These are phyloP conservation scores for Amanita subjunquillea DNA, from an alignment of 768 basidiomycete species.

Conservation along the genomic window DNA sequence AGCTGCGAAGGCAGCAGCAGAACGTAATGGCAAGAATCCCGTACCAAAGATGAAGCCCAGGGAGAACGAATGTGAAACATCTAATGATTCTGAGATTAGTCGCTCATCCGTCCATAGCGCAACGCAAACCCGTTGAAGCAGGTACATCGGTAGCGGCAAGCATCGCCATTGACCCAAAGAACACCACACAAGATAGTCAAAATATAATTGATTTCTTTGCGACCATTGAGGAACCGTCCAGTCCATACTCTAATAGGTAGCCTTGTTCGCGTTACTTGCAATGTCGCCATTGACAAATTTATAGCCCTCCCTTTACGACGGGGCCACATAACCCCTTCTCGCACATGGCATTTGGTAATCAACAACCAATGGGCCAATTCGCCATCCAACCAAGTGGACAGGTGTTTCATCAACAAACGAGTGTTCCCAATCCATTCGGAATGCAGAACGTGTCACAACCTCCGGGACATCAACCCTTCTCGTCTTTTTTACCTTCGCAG, in stretches of 20 bases:
- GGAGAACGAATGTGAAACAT: conserved; percentile 19
- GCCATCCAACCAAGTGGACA: conserved; percentile 52
- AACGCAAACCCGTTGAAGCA: neutral
- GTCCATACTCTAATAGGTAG: conserved; percentile 51
- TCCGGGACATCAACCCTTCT: conserved; percentile 40
- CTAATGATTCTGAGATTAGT: neutral
- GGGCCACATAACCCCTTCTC: conserved; percentile 72
- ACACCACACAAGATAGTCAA: conserved; percentile 29
- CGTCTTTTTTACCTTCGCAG: conserved; percentile 25
- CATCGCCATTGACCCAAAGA: conserved; percentile 8
- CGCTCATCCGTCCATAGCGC: neutral
- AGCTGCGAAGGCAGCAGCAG: conserved; percentile 61
- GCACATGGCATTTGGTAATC: conserved; percentile 43
- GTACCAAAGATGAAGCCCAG: conserved; percentile 14
- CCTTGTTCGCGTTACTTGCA: no score
- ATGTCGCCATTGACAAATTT: neutral
- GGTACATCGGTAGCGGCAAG: neutral
- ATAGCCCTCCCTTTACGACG: neutral
- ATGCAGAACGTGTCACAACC: conserved; percentile 21
- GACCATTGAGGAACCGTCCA: conserved; percentile 77
- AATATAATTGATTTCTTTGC: conserved; percentile 78
- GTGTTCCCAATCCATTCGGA: conserved; percentile 41
- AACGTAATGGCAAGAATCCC: conserved; percentile 19
- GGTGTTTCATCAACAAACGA: conserved; percentile 36
- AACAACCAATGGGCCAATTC: conserved; percentile 33